phyloP scores from a whole-genome alignment of 169 alveolate genomes.

The Besnoitia besnoiti region DNA sequence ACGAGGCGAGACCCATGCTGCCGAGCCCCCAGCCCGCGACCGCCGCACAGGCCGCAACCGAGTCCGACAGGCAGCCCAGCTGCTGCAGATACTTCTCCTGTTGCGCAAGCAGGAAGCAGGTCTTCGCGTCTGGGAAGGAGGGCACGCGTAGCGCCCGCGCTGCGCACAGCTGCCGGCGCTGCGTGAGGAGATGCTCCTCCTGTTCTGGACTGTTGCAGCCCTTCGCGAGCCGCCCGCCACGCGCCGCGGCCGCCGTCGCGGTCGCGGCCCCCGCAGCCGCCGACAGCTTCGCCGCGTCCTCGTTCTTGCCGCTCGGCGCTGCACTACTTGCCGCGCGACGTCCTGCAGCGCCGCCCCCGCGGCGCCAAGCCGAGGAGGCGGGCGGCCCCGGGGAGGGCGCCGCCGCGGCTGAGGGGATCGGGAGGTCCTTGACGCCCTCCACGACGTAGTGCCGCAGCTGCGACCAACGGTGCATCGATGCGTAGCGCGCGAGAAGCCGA shows the following conservation, averaged over 20 bases:
- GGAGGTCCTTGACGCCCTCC: constrained; percentile 46
- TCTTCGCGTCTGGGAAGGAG: constrained; percentile 26
- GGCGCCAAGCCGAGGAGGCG: not conserved
- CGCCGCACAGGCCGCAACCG: constrained; percentile 22
- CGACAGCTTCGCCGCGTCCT: not conserved
- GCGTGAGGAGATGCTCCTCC: not conserved
- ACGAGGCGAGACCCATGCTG: constrained; percentile 30
- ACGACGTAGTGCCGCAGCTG: constrained; percentile 30
- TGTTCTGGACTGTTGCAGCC: not conserved
- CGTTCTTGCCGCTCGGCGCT: not conserved
- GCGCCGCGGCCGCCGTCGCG: not conserved
- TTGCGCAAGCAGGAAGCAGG: not conserved
- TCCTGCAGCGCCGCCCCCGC: not conserved
- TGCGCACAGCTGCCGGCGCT: constrained; percentile 15
- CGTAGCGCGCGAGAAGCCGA: constrained; percentile 43
- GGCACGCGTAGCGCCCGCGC: constrained; percentile 28
- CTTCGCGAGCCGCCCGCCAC: not conserved
- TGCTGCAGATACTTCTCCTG: constrained; percentile 54
- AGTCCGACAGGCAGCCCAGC: constrained; percentile 23
- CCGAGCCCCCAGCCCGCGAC: constrained; percentile 48
- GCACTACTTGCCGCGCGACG: not conserved
- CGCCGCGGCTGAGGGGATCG: not conserved
- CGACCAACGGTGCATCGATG: constrained; percentile 56
- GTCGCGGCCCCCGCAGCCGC: not conserved
- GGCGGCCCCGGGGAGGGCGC: not conserved